phyloP scores from a whole-genome alignment of 768 basidiomycete species.

The Trametes villosa region DNA sequence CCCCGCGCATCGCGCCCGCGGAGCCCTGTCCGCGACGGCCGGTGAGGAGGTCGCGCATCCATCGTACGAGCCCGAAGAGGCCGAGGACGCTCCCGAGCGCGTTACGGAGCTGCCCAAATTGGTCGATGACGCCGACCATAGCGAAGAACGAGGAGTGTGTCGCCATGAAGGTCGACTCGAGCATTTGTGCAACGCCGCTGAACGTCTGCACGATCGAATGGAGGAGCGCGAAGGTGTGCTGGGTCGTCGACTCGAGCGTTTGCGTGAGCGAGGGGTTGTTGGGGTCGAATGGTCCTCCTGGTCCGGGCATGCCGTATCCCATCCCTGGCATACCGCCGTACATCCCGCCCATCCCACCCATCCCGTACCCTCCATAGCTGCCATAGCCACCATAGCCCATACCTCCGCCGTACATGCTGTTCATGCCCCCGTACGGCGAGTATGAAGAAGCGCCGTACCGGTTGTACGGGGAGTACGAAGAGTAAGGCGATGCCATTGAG shows the following conservation, averaged over 20 bases:
- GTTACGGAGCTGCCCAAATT: slow-evolving; percentile 88
- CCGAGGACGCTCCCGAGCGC: slow-evolving; percentile 94
- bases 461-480: slow-evolving; percentile 51
- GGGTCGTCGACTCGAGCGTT: slow-evolving; percentile 86
- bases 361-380: slow-evolving; percentile 34
- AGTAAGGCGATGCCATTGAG: slow-evolving; percentile 43
- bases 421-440: slow-evolving; percentile 47
- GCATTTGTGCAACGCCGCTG: slow-evolving; percentile 93
- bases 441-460: slow-evolving; percentile 44
- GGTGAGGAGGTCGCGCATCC: slow-evolving; percentile 71
- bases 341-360: slow-evolving; percentile 37
- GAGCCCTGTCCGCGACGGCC: slow-evolving; percentile 45
- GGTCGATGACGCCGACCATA: slow-evolving; percentile 96
- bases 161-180: slow-evolving; percentile 97
- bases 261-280: slow-evolving; percentile 75
- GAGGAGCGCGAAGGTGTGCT: slow-evolving; percentile 89
- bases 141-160: slow-evolving; percentile 95
- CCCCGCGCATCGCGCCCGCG: slow-evolving; percentile 51
- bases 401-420: slow-evolving; percentile 46
- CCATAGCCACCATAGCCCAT: slow-evolving; percentile 49
- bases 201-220: slow-evolving; percentile 97
- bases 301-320: slow-evolving; percentile 45
- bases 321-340: slow-evolving; percentile 49
- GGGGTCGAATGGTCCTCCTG: slow-evolving; percentile 49
- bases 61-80: slow-evolving; percentile 86